Base-by-base conservation (phyloP, 176 grass and related monocot genomes). In the Thinopyrum elongatum region DNA sequence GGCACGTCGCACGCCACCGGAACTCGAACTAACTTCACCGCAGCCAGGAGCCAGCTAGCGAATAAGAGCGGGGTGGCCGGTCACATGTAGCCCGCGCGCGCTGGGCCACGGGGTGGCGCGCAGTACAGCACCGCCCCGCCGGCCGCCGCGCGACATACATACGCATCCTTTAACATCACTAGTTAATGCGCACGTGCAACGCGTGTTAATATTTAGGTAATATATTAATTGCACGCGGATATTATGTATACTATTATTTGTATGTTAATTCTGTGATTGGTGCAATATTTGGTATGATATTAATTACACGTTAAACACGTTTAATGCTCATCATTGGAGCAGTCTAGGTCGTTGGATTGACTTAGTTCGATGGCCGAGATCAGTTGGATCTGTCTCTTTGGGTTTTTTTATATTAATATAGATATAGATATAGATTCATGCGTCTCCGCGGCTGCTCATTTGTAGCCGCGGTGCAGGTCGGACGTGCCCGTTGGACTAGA, bases 391-490 rank as follows among this genome's bases (percentile, higher is more conserved):
- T 33, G 31, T 4, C 31, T n/a, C n/a, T n/a, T n/a, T n/a, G n/a
- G n/a, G n/a, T n/a, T n/a, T n/a, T n/a, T n/a, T n/a, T n/a, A n/a
- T n/a, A n/a, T n/a, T n/a, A n/a, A n/a, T n/a, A n/a, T n/a, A n/a
- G 3, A 33, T 33, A 33, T 33, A 33, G 31, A 33, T 33, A 33
- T 2, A 42, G 38, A 34, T 15, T 87, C 84, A 87, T 67, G 80
- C 74, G 84, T 13, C 74, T 15, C 81, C 22, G 13, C 41, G 17
- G 38, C 62, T 10, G 39, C 79, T 29, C 30, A 57, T 51, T 58
- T 66, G 60, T 47, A 71, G 69, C 83, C 10, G 77, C 71, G 11
- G 30, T 17, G 88, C 79, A 26, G 58, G 26, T 87, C 46, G 75
- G 75, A 31, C 80, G 75, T n/a, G 30, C 30, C 30, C 30, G 30